These are phyloP conservation scores for Rhododendron simsii DNA, from an alignment of 148 eudicot species.

Conservation along the genomic window DNA sequence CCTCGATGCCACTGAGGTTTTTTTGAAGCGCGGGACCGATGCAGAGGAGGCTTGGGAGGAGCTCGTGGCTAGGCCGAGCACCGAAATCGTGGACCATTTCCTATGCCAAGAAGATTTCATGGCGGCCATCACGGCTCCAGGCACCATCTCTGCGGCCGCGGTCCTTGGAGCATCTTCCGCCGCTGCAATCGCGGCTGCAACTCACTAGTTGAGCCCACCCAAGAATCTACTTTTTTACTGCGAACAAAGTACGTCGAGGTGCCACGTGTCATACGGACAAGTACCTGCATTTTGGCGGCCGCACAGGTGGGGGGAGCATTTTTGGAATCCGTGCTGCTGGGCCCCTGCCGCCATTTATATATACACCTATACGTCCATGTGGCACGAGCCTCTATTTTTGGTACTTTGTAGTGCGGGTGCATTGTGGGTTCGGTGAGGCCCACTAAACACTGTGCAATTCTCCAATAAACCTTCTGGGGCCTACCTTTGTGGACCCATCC, in stretches of 20 bases:
- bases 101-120: slow-evolving; percentile 16
- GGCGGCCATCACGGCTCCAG: slow-evolving; percentile 24
- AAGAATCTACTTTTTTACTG: not conserved
- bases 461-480: not conserved
- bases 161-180: slow-evolving; percentile 9
- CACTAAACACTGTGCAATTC: not conserved
- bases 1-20: slow-evolving; percentile 67
- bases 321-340: slow-evolving; percentile 12
- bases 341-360: not conserved
- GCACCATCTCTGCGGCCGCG: slow-evolving; percentile 39
- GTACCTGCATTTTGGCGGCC: slow-evolving; percentile 18
- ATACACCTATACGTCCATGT: not conserved
- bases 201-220: slow-evolving; percentile 6
- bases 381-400: not conserved
- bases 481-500: not conserved
- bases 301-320: slow-evolving; percentile 25
- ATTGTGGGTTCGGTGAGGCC: slow-evolving; percentile 10
- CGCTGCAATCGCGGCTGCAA: slow-evolving; percentile 24
- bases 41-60: slow-evolving; percentile 56
- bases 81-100: slow-evolving; percentile 36
- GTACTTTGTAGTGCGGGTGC: slow-evolving; percentile 6
- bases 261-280: slow-evolving; percentile 16
- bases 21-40: slow-evolving; percentile 28
- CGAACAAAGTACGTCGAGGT: not conserved
- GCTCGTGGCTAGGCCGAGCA: slow-evolving; percentile 49